Evolutionary conservation across 257 asterid genomes (phyloP).

Genomic region (Ehretia macrophylla): DNA sequence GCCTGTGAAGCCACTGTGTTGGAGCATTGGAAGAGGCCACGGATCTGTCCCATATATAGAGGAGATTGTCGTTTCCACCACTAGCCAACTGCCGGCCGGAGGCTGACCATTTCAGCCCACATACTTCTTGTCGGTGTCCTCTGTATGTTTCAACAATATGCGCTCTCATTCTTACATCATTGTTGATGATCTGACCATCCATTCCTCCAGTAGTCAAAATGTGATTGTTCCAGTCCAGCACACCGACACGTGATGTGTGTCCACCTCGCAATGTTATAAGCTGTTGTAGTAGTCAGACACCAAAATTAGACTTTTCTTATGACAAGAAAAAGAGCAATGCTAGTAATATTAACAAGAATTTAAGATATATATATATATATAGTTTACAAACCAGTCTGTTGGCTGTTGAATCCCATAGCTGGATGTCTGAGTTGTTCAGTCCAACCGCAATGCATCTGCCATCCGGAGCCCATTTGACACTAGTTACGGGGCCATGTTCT

Average conservation of each 20-base stretch:
- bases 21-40: slow-evolving; percentile 56
- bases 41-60: slow-evolving; percentile 91
- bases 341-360: background rate
- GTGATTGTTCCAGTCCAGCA: no score
- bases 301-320: no score
- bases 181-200: slow-evolving; percentile 5
- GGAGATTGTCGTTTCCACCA: slow-evolving; percentile 90
- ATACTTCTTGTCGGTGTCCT: slow-evolving; percentile 88
- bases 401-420: slow-evolving; percentile 56
- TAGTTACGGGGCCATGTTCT: slow-evolving; percentile 47
- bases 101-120: slow-evolving; percentile 92
- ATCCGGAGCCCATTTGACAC: slow-evolving; percentile 56
- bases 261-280: slow-evolving; percentile 1
- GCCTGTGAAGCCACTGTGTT: slow-evolving; percentile 80
- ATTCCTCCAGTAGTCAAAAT: slow-evolving; percentile 8
- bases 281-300: background rate
- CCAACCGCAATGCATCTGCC: slow-evolving; percentile 50
- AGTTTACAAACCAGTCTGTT: slow-evolving; percentile 36
- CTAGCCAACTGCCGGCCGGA: slow-evolving; percentile 93
- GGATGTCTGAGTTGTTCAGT: slow-evolving; percentile 48
- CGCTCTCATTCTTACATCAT: slow-evolving; percentile 36
- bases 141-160: slow-evolving; percentile 67
- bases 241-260: slow-evolving; percentile 1
- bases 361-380: no score
- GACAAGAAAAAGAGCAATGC: background rate